These are phyloP conservation scores for Solanum rostratum DNA, from an alignment of 257 asterid species.

Conservation along the genomic window DNA sequence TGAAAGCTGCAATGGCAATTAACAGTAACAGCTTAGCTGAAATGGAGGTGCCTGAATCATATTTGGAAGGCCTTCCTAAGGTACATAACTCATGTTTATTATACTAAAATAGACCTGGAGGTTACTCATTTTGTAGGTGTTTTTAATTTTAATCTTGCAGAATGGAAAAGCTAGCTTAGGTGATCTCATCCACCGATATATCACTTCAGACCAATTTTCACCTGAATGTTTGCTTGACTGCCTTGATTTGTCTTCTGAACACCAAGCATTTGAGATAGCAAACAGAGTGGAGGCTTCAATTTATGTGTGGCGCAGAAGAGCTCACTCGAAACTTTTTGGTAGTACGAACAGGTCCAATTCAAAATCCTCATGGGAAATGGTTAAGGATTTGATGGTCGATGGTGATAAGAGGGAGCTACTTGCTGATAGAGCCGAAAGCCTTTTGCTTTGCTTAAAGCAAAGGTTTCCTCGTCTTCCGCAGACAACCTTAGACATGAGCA, in stretches of 20 bases:
- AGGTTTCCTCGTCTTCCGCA: conserved; percentile 80
- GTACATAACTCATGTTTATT: conserved; percentile 10
- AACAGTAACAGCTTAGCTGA: conserved; percentile 59
- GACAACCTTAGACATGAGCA: conserved; percentile 64
- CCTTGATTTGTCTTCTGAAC: conserved; percentile 70
- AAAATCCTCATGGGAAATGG: conserved; percentile 72
- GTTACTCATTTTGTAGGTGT: background rate
- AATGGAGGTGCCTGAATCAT: conserved; percentile 62
- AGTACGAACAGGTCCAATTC: conserved; percentile 34
- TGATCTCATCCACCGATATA: conserved; percentile 51
- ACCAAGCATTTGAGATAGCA: conserved; percentile 64
- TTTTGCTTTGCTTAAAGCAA: conserved; percentile 51
- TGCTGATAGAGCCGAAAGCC: conserved; percentile 62
- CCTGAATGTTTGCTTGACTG: conserved; percentile 69
- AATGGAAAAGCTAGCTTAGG: conserved; percentile 62
- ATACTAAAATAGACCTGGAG: background rate
- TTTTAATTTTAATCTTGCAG: conserved; percentile 19
- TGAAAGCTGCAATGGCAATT: conserved; percentile 83
- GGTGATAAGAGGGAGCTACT: conserved; percentile 45
- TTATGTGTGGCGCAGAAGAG: conserved; percentile 43
- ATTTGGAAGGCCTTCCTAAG: conserved; percentile 68
- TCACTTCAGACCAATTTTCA: conserved; percentile 49
- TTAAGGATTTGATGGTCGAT: conserved; percentile 61
- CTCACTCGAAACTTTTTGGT: conserved; percentile 26
- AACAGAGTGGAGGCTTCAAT: conserved; percentile 63